Evolutionary conservation across 2,329 filamentous ascomycete genomes (phyloP), one percentile per base, ranked within the genome.

Genomic region (Xylariaceae sp.): DNA sequence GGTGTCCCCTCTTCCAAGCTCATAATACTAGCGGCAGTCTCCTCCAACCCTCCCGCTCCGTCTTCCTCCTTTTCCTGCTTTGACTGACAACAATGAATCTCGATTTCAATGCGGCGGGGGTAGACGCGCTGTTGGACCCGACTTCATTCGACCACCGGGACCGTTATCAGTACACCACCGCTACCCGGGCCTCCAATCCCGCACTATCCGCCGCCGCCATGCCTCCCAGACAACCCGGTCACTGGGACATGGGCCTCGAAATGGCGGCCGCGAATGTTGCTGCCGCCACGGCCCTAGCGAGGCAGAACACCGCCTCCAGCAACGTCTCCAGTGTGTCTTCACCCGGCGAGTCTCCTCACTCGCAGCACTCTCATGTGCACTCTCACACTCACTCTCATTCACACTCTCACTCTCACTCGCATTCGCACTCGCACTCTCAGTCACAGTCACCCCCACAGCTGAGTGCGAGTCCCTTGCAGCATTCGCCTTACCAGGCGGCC

Each of bases 111-210:
- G 71, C 76, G 72, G 77, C 77, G 72, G 78, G 78, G 74, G 80
- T 78, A 74, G 82, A 86, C 73, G 81, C 78, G 72, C 79, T 87
- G 71, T 72, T 87, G 71, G 83, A 86, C 71, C 77, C 86, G 71
- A 80, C 78, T 66, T 73, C 75, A 68, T 86, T 80, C 75, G 81
- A 86, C 72, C 79, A 79, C 69, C 78, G 80, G 74, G 78, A 82
- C 67, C 79, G 80, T 71, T 83, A 82, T 70, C 78, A 80, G 64
- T 78, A 77, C 73, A 77, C 76, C 77, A 76, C 73, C 67, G 74
- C 72, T 64, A 74, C 73, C 60, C 74, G 74, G 70, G 69, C 69
- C 66, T 68, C 72, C 68, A 69, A 76, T 65, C 69, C 73, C 65
- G 69, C 72, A 63, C 66, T 76, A 61, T 71, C 74, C 59, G 67